Conservation (phyloP, 1,139 yeast species). For the Kodamaea anthophila region DNA sequence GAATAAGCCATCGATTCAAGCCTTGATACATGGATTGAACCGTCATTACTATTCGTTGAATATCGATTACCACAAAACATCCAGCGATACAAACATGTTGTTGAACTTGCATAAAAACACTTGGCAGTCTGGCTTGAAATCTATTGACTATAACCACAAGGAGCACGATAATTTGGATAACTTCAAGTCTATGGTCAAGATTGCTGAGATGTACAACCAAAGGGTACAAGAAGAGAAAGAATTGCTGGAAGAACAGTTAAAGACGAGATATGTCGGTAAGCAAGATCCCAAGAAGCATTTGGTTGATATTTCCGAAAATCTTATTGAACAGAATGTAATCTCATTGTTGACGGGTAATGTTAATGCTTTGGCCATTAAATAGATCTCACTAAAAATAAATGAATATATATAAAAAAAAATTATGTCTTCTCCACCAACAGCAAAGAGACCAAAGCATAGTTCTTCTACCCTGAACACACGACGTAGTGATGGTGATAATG, state of each 20-base stretch:
- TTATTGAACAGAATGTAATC: slow-evolving; percentile 86
- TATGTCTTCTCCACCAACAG: not conserved
- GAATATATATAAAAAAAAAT: slow-evolving; percentile 1
- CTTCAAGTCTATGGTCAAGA: slow-evolving; percentile 75
- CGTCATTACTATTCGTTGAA: slow-evolving; percentile 95
- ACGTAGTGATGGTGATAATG: not conserved
- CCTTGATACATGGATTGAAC: slow-evolving; percentile 92
- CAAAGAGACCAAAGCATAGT: slow-evolving; percentile 1
- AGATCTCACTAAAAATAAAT: slow-evolving; percentile 9
- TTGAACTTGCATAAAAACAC: slow-evolving; percentile 89
- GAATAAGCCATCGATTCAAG: slow-evolving; percentile 97
- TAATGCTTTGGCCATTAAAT: slow-evolving; percentile 76
- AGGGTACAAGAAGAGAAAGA: slow-evolving; percentile 93
- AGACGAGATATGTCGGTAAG: slow-evolving; percentile 94
- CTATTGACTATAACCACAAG: slow-evolving; percentile 71
- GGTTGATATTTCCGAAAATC: slow-evolving; percentile 77
- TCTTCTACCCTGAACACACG: not conserved
- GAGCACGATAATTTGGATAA: slow-evolving; percentile 72
- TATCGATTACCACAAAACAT: slow-evolving; percentile 90
- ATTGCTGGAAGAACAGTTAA: slow-evolving; percentile 78
- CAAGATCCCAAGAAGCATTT: slow-evolving; percentile 98
- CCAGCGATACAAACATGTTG: slow-evolving; percentile 89
- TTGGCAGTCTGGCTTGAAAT: slow-evolving; percentile 90
- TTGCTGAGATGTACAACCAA: slow-evolving; percentile 85
- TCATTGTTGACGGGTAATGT: slow-evolving; percentile 84